These are phyloP conservation scores for Alternaria incomplexa DNA, from an alignment of 2,329 filamentous ascomycete genomes.

Conservation along the genomic window DNA sequence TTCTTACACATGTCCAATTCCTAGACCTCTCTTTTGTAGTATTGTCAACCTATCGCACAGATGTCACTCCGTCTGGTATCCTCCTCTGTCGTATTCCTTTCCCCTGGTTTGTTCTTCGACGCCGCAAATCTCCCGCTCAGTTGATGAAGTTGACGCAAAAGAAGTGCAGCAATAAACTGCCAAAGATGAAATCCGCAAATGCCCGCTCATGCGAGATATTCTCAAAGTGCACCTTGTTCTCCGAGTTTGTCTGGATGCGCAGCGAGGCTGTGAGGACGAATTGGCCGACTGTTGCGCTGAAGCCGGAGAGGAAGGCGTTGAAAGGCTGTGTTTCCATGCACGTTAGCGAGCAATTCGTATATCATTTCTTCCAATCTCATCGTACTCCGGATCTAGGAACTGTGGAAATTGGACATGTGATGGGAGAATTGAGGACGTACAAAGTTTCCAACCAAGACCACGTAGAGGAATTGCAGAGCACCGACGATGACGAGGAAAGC, in stretches of 20 bases:
- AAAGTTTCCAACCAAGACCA: constrained; percentile 89
- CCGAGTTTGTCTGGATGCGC: constrained; percentile 87
- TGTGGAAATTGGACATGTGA: neutral
- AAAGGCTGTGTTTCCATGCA: constrained; percentile 74
- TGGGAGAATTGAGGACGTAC: constrained; percentile 61
- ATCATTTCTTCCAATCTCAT: neutral
- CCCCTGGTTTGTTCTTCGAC: neutral
- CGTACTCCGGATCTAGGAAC: neutral
- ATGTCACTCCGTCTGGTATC: neutral
- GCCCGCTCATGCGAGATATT: constrained; percentile 83
- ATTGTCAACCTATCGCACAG: neutral
- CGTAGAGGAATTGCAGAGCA: constrained; percentile 92
- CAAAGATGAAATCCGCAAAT: constrained; percentile 95
- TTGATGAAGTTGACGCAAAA: constrained; percentile 99
- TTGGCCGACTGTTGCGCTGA: constrained; percentile 92
- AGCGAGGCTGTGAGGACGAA: constrained; percentile 93
- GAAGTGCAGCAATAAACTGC: constrained; percentile 94
- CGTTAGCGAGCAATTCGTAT: neutral
- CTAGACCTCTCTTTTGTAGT: neutral
- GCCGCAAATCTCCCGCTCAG: constrained; percentile 55
- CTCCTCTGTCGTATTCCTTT: neutral
- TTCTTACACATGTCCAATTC: neutral
- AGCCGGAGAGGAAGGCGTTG: constrained; percentile 97
- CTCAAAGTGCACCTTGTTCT: constrained; percentile 79
- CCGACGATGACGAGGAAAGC: constrained; percentile 84